A percentile compares a stretch with the other conserved stretches of the same genome.
These are phyloP conservation scores for Adiantum capillusveneris DNA, from an alignment of 75 land plant species.

Conservation along the genomic window DNA sequence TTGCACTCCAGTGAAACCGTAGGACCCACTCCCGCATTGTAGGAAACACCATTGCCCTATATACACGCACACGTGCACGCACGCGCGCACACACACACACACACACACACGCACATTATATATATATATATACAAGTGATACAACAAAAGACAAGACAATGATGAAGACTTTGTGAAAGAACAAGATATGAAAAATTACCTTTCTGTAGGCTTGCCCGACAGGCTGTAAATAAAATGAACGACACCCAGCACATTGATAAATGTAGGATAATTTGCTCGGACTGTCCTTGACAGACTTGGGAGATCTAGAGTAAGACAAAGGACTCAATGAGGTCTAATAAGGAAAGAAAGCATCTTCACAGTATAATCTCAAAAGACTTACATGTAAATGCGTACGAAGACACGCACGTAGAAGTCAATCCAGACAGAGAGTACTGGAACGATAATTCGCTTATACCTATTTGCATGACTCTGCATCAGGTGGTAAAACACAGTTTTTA, in stretches of 20 bases:
- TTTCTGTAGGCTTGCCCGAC: conserved; percentile 24
- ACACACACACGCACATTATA: too few species aligned
- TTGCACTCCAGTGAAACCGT: conserved; percentile 23
- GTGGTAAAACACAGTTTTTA: neutral
- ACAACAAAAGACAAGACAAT: neutral
- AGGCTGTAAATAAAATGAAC: conserved; percentile 30
- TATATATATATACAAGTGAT: too few species aligned
- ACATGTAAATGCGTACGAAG: conserved; percentile 42
- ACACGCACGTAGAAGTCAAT: conserved; percentile 42
- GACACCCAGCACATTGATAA: conserved; percentile 37
- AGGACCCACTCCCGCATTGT: conserved; percentile 31
- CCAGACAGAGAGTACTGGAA: conserved; percentile 36
- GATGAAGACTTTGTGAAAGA: neutral
- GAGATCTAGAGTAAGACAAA: conserved; percentile 18
- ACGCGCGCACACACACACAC: neutral
- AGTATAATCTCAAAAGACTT: conserved; percentile 6
- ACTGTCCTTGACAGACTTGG: conserved; percentile 30
- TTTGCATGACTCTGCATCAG: conserved; percentile 35
- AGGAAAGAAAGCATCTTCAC: neutral
- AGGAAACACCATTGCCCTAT: conserved; percentile 15
- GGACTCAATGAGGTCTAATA: too few species aligned
- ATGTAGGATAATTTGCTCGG: conserved; percentile 37
- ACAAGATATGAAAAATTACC: conserved; percentile 1
- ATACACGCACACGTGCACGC: neutral
- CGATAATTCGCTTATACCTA: conserved; percentile 36